Evolutionary conservation across 2,329 filamentous ascomycete genomes (phyloP), one percentile per base, ranked within the genome.

Genomic region (Orbilia oligospora): DNA sequence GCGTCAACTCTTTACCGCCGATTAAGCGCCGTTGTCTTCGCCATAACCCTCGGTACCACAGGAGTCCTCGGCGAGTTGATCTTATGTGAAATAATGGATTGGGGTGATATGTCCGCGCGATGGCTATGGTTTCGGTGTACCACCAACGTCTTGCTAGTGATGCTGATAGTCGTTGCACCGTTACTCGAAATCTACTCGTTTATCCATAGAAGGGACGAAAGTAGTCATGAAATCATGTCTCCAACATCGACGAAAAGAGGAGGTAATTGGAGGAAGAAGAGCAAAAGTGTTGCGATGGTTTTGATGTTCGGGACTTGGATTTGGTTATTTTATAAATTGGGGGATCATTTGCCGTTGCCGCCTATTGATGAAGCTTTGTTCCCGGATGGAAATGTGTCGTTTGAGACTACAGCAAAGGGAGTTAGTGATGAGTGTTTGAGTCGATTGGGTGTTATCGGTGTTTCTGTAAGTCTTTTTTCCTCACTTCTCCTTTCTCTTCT

Each of bases 71-170:
- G 90, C 1, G 91, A 94, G 84, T 85, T 97, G 81, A 92, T 97
- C 55, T 87, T 97, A 8, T 93, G 92, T 81, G 93, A 97, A 84
- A 93, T 97, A 51, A 90, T 92, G 27, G 92, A 93, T 82, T 87
- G 91, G 4, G 87, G 93, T n/a, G 88, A 91, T 80, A 87, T 90
- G 5, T 86, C 87, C 36, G 92, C 92, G 12, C 87, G 93, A 76
- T 88, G 88, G 22, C 83, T 91, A 30, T 92, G 91, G 22, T 86
- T 97, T 81, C 87, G 89, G 71, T 84, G 91, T 33, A 93, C 91
- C 0, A 88, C 97, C 27, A 89, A 91, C 5, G 88, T 89, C 20
- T 86, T 97, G 49, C 85, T 97, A 30, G 87, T 93, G 46, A 85
- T 94, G 79, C 88, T 96, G 27, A 88, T 97, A 30, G 86, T 93